phyloP scores from a whole-genome alignment of 2,329 filamentous ascomycete genomes.

The Septoria petroselini region DNA sequence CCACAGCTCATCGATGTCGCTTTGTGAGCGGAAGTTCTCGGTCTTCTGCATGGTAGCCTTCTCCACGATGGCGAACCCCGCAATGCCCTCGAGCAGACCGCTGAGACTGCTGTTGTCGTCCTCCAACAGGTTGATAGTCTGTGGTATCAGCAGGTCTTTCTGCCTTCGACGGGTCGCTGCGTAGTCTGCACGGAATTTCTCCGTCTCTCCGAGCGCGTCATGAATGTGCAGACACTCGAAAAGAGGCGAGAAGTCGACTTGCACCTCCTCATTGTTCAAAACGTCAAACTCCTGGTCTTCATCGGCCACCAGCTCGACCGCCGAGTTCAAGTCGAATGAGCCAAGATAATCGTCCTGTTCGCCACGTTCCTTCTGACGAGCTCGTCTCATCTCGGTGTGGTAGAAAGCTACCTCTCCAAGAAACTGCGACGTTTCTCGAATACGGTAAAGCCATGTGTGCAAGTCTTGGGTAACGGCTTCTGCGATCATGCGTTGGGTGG shows the following conservation, averaged over 20 bases:
- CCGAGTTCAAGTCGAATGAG: constrained; percentile 89
- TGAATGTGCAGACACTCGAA: constrained; percentile 97
- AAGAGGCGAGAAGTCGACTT: constrained; percentile 89
- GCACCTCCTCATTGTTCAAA: constrained; percentile 88
- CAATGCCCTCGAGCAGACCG: constrained; percentile 86
- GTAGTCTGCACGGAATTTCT: constrained; percentile 88
- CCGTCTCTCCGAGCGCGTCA: constrained; percentile 85
- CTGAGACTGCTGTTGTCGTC: constrained; percentile 86
- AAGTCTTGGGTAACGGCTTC: constrained; percentile 96
- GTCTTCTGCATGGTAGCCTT: constrained; percentile 86
- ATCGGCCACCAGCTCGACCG: constrained; percentile 91
- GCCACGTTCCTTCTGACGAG: constrained; percentile 76
- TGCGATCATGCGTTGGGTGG: constrained; percentile 87
- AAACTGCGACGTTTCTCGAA: constrained; percentile 93
- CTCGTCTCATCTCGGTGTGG: constrained; percentile 83
- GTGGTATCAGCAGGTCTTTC: constrained; percentile 83
- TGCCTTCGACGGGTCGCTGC: constrained; percentile 85
- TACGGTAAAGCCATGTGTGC: constrained; percentile 93
- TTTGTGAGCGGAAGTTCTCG: constrained; percentile 73
- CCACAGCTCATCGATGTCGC: constrained; percentile 98
- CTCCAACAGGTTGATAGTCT: constrained; percentile 69
- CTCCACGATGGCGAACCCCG: constrained; percentile 95
- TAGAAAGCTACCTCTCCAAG: constrained; percentile 95
- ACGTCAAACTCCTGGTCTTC: constrained; percentile 95
- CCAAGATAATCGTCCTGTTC: constrained; percentile 71